These are phyloP conservation scores for Stachybotrys elegans DNA, from an alignment of 2,329 filamentous ascomycete genomes.

Conservation along the genomic window DNA sequence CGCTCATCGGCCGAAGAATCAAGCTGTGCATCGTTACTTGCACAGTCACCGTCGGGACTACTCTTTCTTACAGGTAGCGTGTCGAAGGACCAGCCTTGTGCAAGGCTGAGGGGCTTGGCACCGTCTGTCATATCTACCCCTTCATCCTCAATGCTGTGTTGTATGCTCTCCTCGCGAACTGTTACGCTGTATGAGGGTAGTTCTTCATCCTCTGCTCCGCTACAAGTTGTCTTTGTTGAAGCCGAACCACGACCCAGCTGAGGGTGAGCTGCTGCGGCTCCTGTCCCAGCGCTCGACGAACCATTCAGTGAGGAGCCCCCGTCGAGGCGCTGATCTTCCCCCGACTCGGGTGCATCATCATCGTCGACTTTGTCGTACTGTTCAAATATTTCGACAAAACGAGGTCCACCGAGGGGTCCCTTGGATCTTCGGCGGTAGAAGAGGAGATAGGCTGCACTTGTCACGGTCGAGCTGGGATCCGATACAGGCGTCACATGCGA, in stretches of 20 bases:
- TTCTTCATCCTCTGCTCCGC: slow-evolving; percentile 21
- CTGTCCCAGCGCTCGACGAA: slow-evolving; percentile 82
- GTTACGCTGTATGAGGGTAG: slow-evolving; percentile 26
- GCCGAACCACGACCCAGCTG: slow-evolving; percentile 52
- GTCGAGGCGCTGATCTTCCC: slow-evolving; percentile 85
- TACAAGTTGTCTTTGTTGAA: slow-evolving; percentile 27
- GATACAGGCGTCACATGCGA: slow-evolving; percentile 61
- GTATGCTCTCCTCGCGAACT: slow-evolving; percentile 21
- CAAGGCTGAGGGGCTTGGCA: slow-evolving; percentile 24
- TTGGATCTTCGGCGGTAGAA: slow-evolving; percentile 89
- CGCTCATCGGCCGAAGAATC: slow-evolving; percentile 33
- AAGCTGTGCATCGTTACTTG: slow-evolving; percentile 38
- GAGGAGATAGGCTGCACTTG: slow-evolving; percentile 78
- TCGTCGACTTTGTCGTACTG: slow-evolving; percentile 48
- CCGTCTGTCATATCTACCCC: slow-evolving; percentile 33
- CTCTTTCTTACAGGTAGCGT: slow-evolving; percentile 27
- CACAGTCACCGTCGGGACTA: slow-evolving; percentile 24
- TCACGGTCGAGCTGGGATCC: slow-evolving; percentile 60
- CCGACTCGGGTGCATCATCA: slow-evolving; percentile 47
- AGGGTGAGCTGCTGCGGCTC: slow-evolving; percentile 71
- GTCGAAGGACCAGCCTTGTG: slow-evolving; percentile 43
- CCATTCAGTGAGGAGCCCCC: slow-evolving; percentile 78
- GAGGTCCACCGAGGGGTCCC: slow-evolving; percentile 71
- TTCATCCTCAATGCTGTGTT: slow-evolving; percentile 45
- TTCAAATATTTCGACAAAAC: slow-evolving; percentile 66